Percentiles rank a stretch among this genome's conserved stretches.
Conservation (phyloP, 495 filamentous ascomycete genomes). For the Xylaria curta region DNA sequence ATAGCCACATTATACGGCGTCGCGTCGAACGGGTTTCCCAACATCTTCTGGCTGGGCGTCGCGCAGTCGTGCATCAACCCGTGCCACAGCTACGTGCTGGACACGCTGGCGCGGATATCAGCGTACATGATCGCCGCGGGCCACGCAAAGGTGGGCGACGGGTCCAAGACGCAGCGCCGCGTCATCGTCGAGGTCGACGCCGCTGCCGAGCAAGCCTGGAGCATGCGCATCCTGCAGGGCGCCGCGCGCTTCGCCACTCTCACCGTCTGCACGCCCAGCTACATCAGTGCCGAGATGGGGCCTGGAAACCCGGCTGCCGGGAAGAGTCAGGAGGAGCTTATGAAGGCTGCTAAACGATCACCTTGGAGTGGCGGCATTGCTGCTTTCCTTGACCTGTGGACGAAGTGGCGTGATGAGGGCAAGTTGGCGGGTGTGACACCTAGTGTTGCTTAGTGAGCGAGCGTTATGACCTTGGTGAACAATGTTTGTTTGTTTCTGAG, state of each 20-base stretch:
- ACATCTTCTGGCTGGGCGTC: constrained; percentile 55
- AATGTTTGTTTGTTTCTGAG: background rate
- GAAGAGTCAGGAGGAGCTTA: constrained; percentile 37
- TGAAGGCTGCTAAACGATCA: constrained; percentile 38
- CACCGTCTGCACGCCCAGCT: constrained; percentile 62
- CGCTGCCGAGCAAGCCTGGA: constrained; percentile 57
- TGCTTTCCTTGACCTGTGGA: constrained; percentile 45
- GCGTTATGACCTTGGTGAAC: background rate
- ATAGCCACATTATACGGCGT: constrained; percentile 58
- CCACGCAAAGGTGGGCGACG: constrained; percentile 39
- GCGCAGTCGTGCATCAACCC: constrained; percentile 47
- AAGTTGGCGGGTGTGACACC: constrained; percentile 34
- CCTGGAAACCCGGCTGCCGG: constrained; percentile 15
- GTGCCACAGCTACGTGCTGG: constrained; percentile 53
- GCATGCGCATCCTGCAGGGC: constrained; percentile 45
- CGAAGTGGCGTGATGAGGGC: constrained; percentile 46
- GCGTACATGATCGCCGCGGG: constrained; percentile 55
- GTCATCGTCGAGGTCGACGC: constrained; percentile 50
- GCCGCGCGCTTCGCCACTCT: constrained; percentile 48
- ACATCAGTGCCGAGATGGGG: constrained; percentile 59
- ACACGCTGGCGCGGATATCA: constrained; percentile 46
- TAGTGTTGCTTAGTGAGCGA: constrained; percentile 14
- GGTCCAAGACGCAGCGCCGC: constrained; percentile 29
- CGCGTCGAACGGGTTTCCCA: constrained; percentile 55
- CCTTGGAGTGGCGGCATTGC: constrained; percentile 40